Evolutionary conservation across 495 filamentous ascomycete genomes (phyloP).

Genomic region (Neurospora tetrasperma): DNA sequence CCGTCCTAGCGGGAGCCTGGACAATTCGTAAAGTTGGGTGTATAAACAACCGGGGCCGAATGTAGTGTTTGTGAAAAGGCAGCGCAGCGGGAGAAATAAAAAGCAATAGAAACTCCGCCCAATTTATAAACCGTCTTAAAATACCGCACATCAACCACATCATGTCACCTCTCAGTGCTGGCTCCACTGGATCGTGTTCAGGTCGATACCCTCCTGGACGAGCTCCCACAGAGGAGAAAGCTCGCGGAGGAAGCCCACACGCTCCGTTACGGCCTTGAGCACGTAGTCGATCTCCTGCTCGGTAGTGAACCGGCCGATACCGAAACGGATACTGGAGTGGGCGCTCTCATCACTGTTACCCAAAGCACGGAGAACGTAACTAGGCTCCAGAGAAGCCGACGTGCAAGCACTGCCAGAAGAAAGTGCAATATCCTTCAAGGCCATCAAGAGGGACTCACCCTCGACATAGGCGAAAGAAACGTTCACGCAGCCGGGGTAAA

Average conservation of each 20-base stretch:
- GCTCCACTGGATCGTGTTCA: slow-evolving; percentile 97
- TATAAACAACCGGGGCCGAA: background rate
- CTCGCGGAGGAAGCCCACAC: slow-evolving; percentile 87
- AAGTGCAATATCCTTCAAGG: slow-evolving; percentile 92
- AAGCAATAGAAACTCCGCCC: background rate
- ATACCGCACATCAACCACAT: background rate
- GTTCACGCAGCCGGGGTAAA: slow-evolving; percentile 96
- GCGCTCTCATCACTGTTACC: slow-evolving; percentile 95
- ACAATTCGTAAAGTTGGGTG: background rate
- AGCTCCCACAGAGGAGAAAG: slow-evolving; percentile 96
- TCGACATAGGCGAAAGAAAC: slow-evolving; percentile 98
- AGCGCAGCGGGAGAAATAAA: background rate
- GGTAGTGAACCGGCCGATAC: slow-evolving; percentile 93
- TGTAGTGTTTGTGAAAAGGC: background rate
- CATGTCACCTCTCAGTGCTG: slow-evolving; percentile 53
- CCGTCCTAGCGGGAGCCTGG: background rate
- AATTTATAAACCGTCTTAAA: background rate
- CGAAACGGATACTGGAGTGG: slow-evolving; percentile 94
- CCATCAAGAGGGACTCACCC: slow-evolving; percentile 96
- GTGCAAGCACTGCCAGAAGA: slow-evolving; percentile 97
- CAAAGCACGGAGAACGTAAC: slow-evolving; percentile 86
- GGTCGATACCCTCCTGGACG: slow-evolving; percentile 90
- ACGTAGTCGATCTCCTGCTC: slow-evolving; percentile 96
- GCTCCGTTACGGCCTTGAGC: slow-evolving; percentile 80
- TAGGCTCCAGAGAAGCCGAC: slow-evolving; percentile 90